phyloP scores from a whole-genome alignment of 1,139 yeast genomes.

The Diutina siamensis region DNA sequence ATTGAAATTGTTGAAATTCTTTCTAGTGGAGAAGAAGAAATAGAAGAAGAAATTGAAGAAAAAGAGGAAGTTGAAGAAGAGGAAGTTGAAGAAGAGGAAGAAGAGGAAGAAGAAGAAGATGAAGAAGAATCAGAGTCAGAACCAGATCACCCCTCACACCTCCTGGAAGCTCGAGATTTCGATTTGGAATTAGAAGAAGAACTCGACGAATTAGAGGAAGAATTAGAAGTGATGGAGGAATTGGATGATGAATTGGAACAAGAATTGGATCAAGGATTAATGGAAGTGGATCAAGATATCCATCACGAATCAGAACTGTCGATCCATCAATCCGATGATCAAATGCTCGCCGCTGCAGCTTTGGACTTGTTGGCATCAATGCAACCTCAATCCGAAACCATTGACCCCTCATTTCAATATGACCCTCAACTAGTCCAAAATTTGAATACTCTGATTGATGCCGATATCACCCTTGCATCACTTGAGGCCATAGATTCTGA shows the following conservation, averaged over 20 bases:
- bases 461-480: no score
- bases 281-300: no score
- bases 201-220: no score
- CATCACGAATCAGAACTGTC: no score
- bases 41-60: background rate
- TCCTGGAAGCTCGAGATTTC: no score
- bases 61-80: constrained; percentile 8
- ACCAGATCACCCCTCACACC: background rate
- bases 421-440: background rate
- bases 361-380: background rate
- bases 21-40: constrained; percentile 8
- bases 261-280: no score
- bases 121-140: background rate
- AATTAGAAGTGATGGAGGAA: no score
- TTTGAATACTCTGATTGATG: background rate
- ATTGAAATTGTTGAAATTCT: constrained; percentile 6
- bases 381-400: background rate
- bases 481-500: no score
- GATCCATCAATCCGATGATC: no score
- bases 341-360: background rate
- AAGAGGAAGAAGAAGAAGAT: constrained; percentile 7
- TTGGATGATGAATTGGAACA: background rate
- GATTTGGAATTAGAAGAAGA: no score
- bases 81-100: constrained; percentile 8
- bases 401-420: background rate